phyloP scores from a whole-genome alignment of 148 eudicot species.

The Chenopodium berlandieri region DNA sequence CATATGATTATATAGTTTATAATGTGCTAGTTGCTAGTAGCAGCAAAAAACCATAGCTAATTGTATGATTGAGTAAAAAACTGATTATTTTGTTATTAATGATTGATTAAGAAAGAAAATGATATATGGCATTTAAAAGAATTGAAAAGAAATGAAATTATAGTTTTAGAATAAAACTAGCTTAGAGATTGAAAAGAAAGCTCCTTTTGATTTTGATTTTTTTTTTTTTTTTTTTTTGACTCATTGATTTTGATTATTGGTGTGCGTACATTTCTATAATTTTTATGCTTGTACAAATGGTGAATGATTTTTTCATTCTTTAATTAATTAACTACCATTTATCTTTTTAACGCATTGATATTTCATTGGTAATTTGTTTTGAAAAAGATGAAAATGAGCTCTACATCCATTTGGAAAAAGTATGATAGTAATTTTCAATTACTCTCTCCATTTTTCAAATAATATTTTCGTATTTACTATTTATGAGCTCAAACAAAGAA shows the following conservation, averaged over 20 bases:
- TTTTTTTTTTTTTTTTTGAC: too few relatives aligned
- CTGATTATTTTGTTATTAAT: not conserved
- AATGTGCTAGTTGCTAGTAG: not conserved
- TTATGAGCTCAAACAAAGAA: too few relatives aligned
- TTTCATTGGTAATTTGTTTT: not conserved
- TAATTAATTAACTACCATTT: not conserved
- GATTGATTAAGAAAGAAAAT: not conserved
- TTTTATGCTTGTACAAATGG: not conserved
- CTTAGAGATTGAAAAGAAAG: not conserved
- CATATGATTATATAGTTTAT: not conserved
- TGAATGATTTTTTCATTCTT: not conserved
- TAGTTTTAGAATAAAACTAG: too few relatives aligned
- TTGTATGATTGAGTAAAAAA: not conserved
- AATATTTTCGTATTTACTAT: too few relatives aligned
- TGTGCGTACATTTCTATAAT: not conserved
- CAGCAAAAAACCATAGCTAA: not conserved
- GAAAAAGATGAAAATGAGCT: not conserved
- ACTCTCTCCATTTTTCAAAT: too few relatives aligned
- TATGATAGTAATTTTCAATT: not conserved
- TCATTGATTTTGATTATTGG: not conserved
- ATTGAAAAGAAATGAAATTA: not conserved
- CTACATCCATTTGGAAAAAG: not conserved
- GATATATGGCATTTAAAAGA: not conserved
- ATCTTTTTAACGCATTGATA: not conserved
- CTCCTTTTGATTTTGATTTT: too few relatives aligned